phyloP scores from a whole-genome alignment of 306 rosid species.

The Corylus heterophylla region DNA sequence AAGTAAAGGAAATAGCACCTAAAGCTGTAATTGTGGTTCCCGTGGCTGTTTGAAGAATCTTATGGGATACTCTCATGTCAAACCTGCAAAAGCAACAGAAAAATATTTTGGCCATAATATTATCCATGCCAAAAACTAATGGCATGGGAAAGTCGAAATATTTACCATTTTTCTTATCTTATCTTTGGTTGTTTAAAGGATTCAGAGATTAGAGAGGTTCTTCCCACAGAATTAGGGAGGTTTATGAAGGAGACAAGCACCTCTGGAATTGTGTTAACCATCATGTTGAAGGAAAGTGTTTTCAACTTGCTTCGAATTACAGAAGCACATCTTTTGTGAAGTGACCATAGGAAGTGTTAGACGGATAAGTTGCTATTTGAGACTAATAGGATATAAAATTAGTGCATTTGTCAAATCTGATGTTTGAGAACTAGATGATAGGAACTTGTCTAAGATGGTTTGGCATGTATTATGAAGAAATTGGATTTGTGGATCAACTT shows the following conservation, averaged over 20 bases:
- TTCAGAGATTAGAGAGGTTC: neutral
- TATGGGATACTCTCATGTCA: too few relatives aligned
- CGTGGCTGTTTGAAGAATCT: too few relatives aligned
- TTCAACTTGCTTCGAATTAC: neutral
- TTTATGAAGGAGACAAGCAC: neutral
- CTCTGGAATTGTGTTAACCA: neutral
- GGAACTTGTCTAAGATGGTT: neutral
- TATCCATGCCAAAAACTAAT: neutral
- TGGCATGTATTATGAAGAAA: neutral
- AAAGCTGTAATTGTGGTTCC: too few relatives aligned
- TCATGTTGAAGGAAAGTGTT: neutral
- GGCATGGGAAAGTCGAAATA: neutral
- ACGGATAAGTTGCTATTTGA: neutral
- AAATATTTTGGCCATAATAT: neutral
- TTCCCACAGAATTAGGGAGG: neutral
- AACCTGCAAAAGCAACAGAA: too few relatives aligned
- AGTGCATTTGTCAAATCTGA: neutral
- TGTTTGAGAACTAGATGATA: neutral
- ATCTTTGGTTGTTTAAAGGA: neutral
- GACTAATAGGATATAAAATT: neutral
- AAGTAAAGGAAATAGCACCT: neutral
- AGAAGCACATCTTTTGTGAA: neutral
- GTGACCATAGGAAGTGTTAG: neutral
- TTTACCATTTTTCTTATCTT: neutral
- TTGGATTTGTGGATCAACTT: neutral